A percentile compares a stretch with the other conserved stretches of the same genome.
Evolutionary conservation across 1,139 yeast genomes (phyloP).

Genomic region (Hyphopichia wangnamkhiaoensis): DNA sequence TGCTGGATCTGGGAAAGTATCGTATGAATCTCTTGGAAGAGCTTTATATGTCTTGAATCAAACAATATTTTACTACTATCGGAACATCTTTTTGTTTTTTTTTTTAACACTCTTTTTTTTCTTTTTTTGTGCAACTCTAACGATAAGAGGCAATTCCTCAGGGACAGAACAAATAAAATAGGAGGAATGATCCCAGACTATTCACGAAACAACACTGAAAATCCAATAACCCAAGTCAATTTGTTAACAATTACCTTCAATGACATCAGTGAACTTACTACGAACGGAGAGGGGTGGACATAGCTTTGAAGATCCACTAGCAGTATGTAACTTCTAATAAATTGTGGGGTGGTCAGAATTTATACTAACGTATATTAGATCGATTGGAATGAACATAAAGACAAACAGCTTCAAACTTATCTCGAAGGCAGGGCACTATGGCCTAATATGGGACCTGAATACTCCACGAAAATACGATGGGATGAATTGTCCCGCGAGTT

Average conservation of each 20-base stretch:
- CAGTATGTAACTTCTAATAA: background rate
- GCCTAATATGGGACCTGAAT: background rate
- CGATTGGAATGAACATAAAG: conserved; percentile 1
- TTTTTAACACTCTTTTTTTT: too few species aligned
- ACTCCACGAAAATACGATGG: conserved; percentile 1
- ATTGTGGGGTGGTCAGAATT: background rate
- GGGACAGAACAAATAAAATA: too few species aligned
- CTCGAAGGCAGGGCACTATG: background rate
- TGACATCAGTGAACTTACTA: background rate
- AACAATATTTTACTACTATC: too few species aligned
- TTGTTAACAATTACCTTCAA: too few species aligned
- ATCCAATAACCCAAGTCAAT: too few species aligned
- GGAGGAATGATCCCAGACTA: too few species aligned
- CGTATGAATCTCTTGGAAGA: background rate
- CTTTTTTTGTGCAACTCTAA: too few species aligned
- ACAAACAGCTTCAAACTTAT: background rate
- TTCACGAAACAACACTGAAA: too few species aligned
- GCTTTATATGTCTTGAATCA: too few species aligned
- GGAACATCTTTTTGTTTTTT: too few species aligned
- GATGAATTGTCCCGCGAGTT: background rate
- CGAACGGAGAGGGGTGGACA: background rate
- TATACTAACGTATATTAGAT: background rate
- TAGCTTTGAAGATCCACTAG: background rate
- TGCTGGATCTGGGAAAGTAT: background rate
- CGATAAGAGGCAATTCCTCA: too few species aligned